These are phyloP conservation scores for Pyrrhoderma lamaoense DNA, from an alignment of 1,284 basidiomycete species.

Conservation along the genomic window DNA sequence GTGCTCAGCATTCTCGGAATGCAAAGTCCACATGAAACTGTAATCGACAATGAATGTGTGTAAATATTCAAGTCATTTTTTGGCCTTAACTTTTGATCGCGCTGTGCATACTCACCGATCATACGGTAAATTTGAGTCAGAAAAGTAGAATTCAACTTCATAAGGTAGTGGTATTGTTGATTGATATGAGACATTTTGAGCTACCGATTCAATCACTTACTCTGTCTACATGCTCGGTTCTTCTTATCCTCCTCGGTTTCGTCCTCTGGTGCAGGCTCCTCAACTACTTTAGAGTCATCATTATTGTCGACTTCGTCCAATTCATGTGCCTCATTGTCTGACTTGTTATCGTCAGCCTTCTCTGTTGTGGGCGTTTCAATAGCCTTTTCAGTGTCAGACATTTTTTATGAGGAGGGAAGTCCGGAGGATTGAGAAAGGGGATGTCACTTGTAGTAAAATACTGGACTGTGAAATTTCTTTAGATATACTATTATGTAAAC, in stretches of 20 bases:
- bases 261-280: neutral
- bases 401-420: no score
- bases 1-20: constrained; percentile 72
- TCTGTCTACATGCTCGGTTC: constrained; percentile 40
- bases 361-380: no score
- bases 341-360: neutral
- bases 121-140: constrained; percentile 91
- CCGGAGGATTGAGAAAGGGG: no score
- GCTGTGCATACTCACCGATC: constrained; percentile 59
- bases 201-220: constrained; percentile 29
- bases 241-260: constrained; percentile 31
- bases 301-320: constrained; percentile 9
- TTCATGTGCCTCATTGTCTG: constrained; percentile 8
- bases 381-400: no score
- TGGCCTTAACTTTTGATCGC: neutral
- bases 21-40: constrained; percentile 94
- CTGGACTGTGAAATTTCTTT: no score
- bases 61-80: neutral
- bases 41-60: constrained; percentile 16
- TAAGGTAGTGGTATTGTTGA: neutral
- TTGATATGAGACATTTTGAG: constrained; percentile 8
- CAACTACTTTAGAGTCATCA: neutral
- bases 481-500: no score
- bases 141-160: constrained; percentile 97
- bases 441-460: neutral